phyloP scores from a whole-genome alignment of 139 green algal species.

The Gonium pectorale region DNA sequence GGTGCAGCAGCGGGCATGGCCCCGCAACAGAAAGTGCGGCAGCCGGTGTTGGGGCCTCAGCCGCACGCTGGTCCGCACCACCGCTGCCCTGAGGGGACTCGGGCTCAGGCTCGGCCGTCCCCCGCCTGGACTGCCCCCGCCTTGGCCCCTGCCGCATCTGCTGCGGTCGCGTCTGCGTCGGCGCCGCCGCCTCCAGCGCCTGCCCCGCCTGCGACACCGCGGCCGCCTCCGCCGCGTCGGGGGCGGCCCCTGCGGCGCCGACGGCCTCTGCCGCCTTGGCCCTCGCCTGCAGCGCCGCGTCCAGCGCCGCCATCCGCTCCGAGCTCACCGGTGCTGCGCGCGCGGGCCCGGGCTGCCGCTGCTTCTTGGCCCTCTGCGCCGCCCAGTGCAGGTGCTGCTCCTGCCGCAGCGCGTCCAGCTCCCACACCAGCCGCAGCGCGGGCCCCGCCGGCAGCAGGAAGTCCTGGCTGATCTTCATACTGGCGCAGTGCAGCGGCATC shows the following conservation, averaged over 20 bases:
- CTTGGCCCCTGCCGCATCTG: too few relatives aligned
- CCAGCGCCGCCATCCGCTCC: too few relatives aligned
- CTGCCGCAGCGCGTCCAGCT: slow-evolving; percentile 32
- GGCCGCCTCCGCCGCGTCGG: background rate
- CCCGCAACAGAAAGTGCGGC: too few relatives aligned
- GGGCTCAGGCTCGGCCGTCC: too few relatives aligned
- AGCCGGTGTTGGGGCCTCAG: too few relatives aligned
- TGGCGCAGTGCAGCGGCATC: slow-evolving; percentile 42
- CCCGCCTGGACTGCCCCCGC: too few relatives aligned
- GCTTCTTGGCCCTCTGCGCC: background rate
- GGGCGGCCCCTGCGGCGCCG: background rate
- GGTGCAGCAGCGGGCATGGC: too few relatives aligned
- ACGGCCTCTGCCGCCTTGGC: background rate
- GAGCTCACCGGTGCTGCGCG: too few relatives aligned
- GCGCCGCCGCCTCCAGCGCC: background rate
- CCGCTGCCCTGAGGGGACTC: too few relatives aligned
- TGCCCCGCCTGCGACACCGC: background rate
- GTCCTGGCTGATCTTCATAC: slow-evolving; percentile 39
- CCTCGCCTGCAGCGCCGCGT: background rate
- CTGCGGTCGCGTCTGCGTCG: too few relatives aligned
- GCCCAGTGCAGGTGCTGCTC: slow-evolving; percentile 40
- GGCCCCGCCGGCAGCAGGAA: slow-evolving; percentile 18
- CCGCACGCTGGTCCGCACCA: too few relatives aligned
- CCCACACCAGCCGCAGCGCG: slow-evolving; percentile 30
- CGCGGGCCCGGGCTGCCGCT: background rate